phyloP scores from a whole-genome alignment of 148 eudicot species.

The Suaeda aralocaspica region DNA sequence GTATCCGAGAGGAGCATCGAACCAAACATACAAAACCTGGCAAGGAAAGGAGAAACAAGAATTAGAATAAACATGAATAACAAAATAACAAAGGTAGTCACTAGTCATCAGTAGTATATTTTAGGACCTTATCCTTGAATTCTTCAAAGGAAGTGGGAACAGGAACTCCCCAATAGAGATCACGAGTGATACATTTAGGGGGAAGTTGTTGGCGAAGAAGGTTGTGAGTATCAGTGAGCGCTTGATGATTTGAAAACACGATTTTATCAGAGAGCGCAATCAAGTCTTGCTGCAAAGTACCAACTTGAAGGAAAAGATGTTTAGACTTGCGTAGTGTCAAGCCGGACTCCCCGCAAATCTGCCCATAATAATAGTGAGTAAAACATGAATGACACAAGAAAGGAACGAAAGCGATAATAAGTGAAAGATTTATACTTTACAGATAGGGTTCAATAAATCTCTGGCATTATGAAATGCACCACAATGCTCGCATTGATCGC shows the following conservation, averaged over 20 bases:
- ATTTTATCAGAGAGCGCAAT: background rate
- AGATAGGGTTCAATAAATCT: background rate
- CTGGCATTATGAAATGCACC: background rate
- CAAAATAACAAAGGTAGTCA: no score
- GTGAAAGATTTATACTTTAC: background rate
- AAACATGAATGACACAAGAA: background rate
- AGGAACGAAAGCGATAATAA: background rate
- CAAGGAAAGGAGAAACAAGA: background rate
- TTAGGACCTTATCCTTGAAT: constrained; percentile 6
- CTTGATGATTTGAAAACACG: background rate
- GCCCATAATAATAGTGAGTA: background rate
- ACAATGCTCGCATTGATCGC: constrained; percentile 16
- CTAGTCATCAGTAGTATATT: background rate
- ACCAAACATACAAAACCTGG: constrained; percentile 20
- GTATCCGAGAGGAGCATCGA: constrained; percentile 18
- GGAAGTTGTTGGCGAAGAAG: background rate
- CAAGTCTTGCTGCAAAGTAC: background rate
- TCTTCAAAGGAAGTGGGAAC: background rate
- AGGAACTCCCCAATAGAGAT: constrained; percentile 21
- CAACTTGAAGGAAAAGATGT: constrained; percentile 4
- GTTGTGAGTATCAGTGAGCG: background rate
- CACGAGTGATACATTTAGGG: constrained; percentile 14
- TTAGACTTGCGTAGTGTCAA: background rate
- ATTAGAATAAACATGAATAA: no score
- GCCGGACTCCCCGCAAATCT: constrained; percentile 4